Evolutionary conservation across 441 rosid species (phyloP).

Genomic region (Erodium chrysanthum): DNA sequence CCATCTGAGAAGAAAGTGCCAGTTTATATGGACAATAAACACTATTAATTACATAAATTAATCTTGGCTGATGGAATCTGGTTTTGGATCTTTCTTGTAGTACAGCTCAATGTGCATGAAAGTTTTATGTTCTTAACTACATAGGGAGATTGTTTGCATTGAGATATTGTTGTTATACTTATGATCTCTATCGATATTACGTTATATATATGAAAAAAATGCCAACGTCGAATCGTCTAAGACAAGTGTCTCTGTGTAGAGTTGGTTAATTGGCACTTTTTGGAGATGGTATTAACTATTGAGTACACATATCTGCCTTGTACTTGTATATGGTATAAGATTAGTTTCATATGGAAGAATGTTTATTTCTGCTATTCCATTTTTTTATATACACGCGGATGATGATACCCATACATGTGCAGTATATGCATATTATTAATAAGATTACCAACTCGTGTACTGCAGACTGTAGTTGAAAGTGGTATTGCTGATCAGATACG

Average conservation of each 20-base stretch:
- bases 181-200: too few relatives aligned
- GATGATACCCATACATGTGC: neutral
- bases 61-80: neutral
- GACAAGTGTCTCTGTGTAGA: neutral
- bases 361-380: neutral
- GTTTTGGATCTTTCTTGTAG: neutral
- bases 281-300: neutral
- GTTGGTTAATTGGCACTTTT: neutral
- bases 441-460: constrained; percentile 20
- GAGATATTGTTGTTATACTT: too few relatives aligned
- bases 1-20: neutral
- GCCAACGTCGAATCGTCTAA: too few relatives aligned
- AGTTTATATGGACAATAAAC: neutral
- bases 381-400: too few relatives aligned
- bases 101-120: neutral
- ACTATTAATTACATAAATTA: neutral
- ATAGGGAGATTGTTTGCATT: neutral
- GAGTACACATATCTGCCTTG: neutral
- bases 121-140: neutral
- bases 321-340: neutral
- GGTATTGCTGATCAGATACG: constrained; percentile 86
- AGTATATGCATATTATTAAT: neutral
- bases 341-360: neutral
- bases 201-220: too few relatives aligned
- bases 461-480: constrained; percentile 87